Evolutionary conservation across 805 yeast genomes (phyloP).

Genomic region (Blastobotrys americana): DNA sequence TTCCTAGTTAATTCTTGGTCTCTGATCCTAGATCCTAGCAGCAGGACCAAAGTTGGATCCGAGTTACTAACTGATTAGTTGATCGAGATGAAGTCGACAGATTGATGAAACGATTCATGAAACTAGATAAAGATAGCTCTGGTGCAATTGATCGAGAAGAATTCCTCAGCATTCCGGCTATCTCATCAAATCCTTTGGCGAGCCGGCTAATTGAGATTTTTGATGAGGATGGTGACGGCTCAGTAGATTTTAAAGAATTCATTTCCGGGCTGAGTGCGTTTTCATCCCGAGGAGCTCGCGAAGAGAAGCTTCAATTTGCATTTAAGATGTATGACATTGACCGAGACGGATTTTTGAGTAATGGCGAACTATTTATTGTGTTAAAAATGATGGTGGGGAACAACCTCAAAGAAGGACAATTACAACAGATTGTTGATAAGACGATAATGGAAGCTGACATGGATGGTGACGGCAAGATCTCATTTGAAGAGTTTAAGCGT

Average conservation of each 20-base stretch:
- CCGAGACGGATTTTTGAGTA: slow-evolving; percentile 88
- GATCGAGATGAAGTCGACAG: slow-evolving; percentile 89
- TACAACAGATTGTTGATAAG: slow-evolving; percentile 95
- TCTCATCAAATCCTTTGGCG: slow-evolving; percentile 83
- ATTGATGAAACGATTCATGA: slow-evolving; percentile 87
- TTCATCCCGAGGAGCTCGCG: slow-evolving; percentile 71
- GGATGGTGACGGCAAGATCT: slow-evolving; percentile 80
- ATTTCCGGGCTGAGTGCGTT: slow-evolving; percentile 81
- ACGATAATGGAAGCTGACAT: slow-evolving; percentile 88
- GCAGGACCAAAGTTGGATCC: too few species aligned
- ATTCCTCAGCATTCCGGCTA: slow-evolving; percentile 88
- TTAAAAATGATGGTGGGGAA: slow-evolving; percentile 96
- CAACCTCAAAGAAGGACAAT: slow-evolving; percentile 74
- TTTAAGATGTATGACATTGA: slow-evolving; percentile 94
- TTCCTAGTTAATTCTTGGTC: too few species aligned
- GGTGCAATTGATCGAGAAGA: slow-evolving; percentile 90
- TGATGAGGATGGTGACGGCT: slow-evolving; percentile 88
- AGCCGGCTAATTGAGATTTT: slow-evolving; percentile 86
- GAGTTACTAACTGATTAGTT: slow-evolving; percentile 42
- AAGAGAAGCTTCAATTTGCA: slow-evolving; percentile 80
- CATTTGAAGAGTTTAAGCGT: slow-evolving; percentile 77
- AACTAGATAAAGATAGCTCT: slow-evolving; percentile 83
- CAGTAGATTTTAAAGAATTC: slow-evolving; percentile 92
- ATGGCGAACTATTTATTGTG: slow-evolving; percentile 89
- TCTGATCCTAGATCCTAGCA: too few species aligned